A percentile compares a stretch with the other conserved stretches of the same genome.
Conservation (phyloP, 768 basidiomycete species). For the Termitomyces sp. region DNA sequence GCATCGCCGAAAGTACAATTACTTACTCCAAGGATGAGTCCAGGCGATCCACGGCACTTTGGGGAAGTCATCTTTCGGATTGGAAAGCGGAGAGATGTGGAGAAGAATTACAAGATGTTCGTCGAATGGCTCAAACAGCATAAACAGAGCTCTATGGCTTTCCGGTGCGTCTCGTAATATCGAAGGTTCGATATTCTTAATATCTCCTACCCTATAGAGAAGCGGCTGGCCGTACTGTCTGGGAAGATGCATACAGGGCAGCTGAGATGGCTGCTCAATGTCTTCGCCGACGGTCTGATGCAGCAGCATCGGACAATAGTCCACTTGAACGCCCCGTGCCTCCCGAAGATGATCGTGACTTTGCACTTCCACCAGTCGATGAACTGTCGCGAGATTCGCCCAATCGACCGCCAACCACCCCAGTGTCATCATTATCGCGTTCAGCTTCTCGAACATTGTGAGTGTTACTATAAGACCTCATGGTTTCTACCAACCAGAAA, state of each 20-base stretch:
- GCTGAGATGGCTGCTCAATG: not conserved
- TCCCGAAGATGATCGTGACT: conserved; percentile 3
- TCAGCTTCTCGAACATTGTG: conserved; percentile 5
- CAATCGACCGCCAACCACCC: not conserved
- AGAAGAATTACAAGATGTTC: not conserved
- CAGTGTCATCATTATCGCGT: conserved; percentile 4
- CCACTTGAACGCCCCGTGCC: conserved; percentile 5
- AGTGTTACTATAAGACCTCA: not conserved
- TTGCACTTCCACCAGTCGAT: conserved; percentile 4
- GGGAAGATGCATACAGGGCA: not conserved
- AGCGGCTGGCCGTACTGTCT: not conserved
- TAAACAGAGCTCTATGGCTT: not conserved
- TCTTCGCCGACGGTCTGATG: not conserved
- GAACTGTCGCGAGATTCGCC: conserved; percentile 1
- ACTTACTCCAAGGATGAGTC: not conserved
- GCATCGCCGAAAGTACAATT: not conserved
- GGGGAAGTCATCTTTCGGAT: conserved; percentile 18
- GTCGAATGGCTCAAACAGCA: conserved; percentile 7
- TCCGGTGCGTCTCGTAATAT: conserved; percentile 1
- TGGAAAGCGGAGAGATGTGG: conserved; percentile 1
- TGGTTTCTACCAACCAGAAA: not conserved
- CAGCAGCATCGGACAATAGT: not conserved
- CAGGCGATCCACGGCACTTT: conserved; percentile 6
- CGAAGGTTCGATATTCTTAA: not conserved
- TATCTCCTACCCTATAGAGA: not conserved